A percentile compares a stretch with the other conserved stretches of the same genome.
Evolutionary conservation across 306 rosid species (phyloP).

Genomic region (Sicyos baderoa): DNA sequence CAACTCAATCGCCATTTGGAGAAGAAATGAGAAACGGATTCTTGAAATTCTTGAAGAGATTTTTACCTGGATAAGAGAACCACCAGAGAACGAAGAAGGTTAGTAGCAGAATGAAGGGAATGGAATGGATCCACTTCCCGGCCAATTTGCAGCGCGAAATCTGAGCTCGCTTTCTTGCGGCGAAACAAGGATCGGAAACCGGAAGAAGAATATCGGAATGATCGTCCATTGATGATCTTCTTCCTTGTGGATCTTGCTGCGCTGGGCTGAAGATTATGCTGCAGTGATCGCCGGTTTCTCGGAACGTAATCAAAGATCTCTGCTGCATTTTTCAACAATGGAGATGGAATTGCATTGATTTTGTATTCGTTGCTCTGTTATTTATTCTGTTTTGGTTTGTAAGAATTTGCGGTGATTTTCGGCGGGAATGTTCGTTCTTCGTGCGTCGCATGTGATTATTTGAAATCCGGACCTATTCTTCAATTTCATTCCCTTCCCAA

Average conservation of each 20-base stretch:
- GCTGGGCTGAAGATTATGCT: conserved; percentile 17
- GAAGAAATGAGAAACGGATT: background rate
- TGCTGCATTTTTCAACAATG: conserved; percentile 32
- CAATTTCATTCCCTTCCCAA: too few species aligned
- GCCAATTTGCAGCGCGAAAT: conserved; percentile 17
- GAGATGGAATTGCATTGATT: background rate
- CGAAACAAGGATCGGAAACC: conserved; percentile 23
- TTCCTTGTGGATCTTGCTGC: conserved; percentile 9
- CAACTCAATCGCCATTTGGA: too few species aligned
- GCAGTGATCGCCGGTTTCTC: conserved; percentile 25
- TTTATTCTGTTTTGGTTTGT: conserved; percentile 5
- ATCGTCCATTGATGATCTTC: conserved; percentile 20
- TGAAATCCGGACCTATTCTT: background rate
- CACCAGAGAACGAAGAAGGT: conserved; percentile 53
- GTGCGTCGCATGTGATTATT: conserved; percentile 1
- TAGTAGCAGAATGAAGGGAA: conserved; percentile 37
- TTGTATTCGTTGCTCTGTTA: background rate
- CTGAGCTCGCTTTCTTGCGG: conserved; percentile 24
- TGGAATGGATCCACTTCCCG: conserved; percentile 35
- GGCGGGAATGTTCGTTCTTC: conserved; percentile 11
- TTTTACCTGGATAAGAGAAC: conserved; percentile 49
- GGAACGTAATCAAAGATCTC: conserved; percentile 33
- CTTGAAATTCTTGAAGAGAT: background rate
- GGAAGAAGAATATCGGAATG: conserved; percentile 37
- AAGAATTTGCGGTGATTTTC: background rate